phyloP scores from a whole-genome alignment of 495 filamentous ascomycete species.

The Hypomontagnella submonticulosa region DNA sequence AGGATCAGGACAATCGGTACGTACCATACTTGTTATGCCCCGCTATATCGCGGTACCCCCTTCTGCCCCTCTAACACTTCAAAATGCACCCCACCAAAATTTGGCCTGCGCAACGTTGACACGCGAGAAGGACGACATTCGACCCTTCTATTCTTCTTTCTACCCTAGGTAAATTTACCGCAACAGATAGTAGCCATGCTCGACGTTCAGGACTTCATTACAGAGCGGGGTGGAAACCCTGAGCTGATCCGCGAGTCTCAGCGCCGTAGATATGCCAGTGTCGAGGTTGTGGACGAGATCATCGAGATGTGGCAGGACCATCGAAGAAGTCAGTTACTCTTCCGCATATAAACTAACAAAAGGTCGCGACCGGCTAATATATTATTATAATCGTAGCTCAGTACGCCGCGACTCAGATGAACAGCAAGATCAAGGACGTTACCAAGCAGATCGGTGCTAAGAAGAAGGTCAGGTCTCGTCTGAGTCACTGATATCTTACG shows the following conservation, averaged over 20 bases:
- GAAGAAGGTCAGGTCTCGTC: conserved; percentile 76
- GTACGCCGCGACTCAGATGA: conserved; percentile 82
- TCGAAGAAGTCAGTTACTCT: conserved; percentile 70
- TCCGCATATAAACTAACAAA: neutral
- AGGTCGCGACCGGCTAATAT: neutral
- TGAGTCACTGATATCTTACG: conserved; percentile 27
- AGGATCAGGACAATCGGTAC: too few species aligned
- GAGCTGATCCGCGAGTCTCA: conserved; percentile 91
- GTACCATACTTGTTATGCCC: conserved; percentile 22
- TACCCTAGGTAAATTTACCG: neutral
- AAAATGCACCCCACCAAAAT: conserved; percentile 45
- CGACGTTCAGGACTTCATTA: conserved; percentile 83
- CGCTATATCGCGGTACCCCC: conserved; percentile 13
- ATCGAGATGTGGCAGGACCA: conserved; percentile 89
- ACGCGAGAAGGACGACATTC: conserved; percentile 12
- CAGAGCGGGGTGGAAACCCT: conserved; percentile 87
- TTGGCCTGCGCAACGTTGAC: conserved; percentile 21
- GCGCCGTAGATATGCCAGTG: conserved; percentile 78
- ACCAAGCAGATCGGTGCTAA: conserved; percentile 91
- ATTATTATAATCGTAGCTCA: conserved; percentile 62
- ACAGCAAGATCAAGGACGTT: conserved; percentile 82
- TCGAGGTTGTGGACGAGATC: conserved; percentile 88
- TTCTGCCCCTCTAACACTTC: conserved; percentile 33
- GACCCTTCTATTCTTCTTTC: conserved; percentile 64
- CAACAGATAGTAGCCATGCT: conserved; percentile 64